A percentile compares a stretch with the other conserved stretches of the same genome.
Conservation (phyloP, 2,329 filamentous ascomycete species). For the Claviceps sp. region DNA sequence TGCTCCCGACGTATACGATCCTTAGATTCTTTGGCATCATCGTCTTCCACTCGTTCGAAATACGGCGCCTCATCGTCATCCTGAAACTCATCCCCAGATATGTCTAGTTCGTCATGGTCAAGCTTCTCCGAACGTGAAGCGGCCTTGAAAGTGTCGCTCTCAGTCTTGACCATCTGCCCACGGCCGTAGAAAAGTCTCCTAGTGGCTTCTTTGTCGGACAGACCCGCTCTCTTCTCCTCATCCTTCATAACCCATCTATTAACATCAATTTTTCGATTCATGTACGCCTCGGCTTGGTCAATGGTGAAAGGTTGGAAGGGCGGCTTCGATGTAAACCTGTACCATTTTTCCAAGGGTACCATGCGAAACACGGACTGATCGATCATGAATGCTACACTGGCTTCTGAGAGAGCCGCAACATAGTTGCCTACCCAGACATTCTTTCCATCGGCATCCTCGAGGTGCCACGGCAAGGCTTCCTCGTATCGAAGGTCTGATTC, state of each 20-base stretch:
- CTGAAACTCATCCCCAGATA: slow-evolving; percentile 64
- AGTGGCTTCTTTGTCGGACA: slow-evolving; percentile 49
- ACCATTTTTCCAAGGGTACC: slow-evolving; percentile 91
- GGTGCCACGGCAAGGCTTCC: slow-evolving; percentile 88
- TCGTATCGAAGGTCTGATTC: slow-evolving; percentile 68
- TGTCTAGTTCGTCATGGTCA: slow-evolving; percentile 57
- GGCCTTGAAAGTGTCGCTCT: slow-evolving; percentile 49
- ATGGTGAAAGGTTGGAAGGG: slow-evolving; percentile 65
- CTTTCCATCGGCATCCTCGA: slow-evolving; percentile 93
- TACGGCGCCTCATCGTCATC: slow-evolving; percentile 74
- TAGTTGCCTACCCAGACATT: slow-evolving; percentile 90
- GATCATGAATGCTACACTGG: slow-evolving; percentile 68
- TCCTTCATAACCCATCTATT: slow-evolving; percentile 70
- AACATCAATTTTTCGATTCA: slow-evolving; percentile 64
- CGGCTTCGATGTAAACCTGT: slow-evolving; percentile 71
- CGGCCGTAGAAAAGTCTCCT: slow-evolving; percentile 35
- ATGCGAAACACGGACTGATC: slow-evolving; percentile 61
- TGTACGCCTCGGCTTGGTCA: slow-evolving; percentile 73
- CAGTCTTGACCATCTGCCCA: slow-evolving; percentile 50
- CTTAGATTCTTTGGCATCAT: slow-evolving; percentile 60
- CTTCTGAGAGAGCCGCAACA: slow-evolving; percentile 74
- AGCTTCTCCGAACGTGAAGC: slow-evolving; percentile 50
- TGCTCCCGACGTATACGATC: slow-evolving; percentile 67
- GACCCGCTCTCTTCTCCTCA: slow-evolving; percentile 41
- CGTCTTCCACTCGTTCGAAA: slow-evolving; percentile 67